Base-by-base conservation (phyloP, 2,329 filamentous ascomycete genomes). In the Scedosporium dehoogii region DNA sequence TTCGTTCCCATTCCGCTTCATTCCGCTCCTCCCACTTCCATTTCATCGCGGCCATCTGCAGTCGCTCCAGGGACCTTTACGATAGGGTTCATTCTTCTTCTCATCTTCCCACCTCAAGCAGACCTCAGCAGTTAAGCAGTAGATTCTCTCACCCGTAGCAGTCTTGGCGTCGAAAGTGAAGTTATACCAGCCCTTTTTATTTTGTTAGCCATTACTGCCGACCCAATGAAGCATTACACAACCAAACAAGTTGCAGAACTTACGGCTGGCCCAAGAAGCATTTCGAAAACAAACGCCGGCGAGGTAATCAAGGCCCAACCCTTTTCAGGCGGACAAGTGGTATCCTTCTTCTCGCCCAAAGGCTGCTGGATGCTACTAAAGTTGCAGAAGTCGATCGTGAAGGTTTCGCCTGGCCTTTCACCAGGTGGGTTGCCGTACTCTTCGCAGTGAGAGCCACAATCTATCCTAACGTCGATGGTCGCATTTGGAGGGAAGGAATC, bases 161-260 rank as follows among this genome's bases (percentile, higher is more conserved):
- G 58, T 59, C 58, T 46, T 59, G 10, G 58, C 58, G 23, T 59
- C 58, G 25, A 59, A 59, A 29, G 38, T 59, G 25, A 59, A 59
- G 41, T 59, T 59, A 27, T 59, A 59, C 58, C 58, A 59, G 38
- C 41, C 58, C 58, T 59, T 59, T n/a, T 48, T 18, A 16, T 18
- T 48, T 18, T 21, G 2, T 48, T 21, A 48, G 44, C 16, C 44
- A 48, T 18, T 2, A 48, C 14, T 10, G 12, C 16, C n/a, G 2
- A 18, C 6, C 3, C 7, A 48, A 3, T 18, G 18, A 48, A 18
- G 18, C n/a, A n/a, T n/a, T 2, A 4, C 18, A 18, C 18, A 48
- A 3, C 44, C 18, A 21, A 48, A 48, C 16, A 48, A 18, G 3
- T 7, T 48, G 18, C 4, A 7, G 16, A 33, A 58, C 27, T 42